Evolutionary conservation across 75 land plant species (phyloP).

Genomic region (Picea sitchensis): DNA sequence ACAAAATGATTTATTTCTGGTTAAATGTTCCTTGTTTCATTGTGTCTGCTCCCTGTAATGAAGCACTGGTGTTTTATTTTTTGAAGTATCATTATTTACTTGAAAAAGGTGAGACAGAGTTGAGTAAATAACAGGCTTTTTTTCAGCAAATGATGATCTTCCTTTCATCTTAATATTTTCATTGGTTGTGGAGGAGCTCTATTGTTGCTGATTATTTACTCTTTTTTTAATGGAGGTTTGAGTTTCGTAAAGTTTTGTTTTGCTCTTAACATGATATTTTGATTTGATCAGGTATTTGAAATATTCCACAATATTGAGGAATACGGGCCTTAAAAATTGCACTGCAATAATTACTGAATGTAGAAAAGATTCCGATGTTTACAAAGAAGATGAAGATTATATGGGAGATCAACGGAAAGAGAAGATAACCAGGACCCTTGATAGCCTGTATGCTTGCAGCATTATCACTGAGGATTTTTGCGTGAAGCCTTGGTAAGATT

Average conservation of each 20-base stretch:
- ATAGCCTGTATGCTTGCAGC: conserved; percentile 2
- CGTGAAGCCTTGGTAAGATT: conserved; percentile 4
- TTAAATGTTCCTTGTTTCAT: neutral
- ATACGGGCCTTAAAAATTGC: conserved; percentile 1
- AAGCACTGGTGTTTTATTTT: neutral
- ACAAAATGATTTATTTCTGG: neutral
- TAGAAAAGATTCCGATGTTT: neutral
- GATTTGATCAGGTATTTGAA: conserved; percentile 7
- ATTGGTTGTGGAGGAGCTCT: neutral
- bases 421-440: neutral
- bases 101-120: neutral
- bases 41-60: neutral
- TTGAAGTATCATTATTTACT: neutral
- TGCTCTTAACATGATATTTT: neutral
- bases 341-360: neutral
- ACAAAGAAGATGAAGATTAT: conserved; percentile 3
- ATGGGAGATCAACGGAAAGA: conserved; percentile 3
- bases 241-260: neutral
- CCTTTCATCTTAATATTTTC: neutral
- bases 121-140: neutral
- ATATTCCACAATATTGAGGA: conserved; percentile 6
- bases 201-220: neutral
- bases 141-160: neutral
- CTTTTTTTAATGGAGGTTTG: neutral
- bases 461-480: neutral